phyloP scores from a whole-genome alignment of 805 yeast genomes.

The Yamadazyma philogaea region DNA sequence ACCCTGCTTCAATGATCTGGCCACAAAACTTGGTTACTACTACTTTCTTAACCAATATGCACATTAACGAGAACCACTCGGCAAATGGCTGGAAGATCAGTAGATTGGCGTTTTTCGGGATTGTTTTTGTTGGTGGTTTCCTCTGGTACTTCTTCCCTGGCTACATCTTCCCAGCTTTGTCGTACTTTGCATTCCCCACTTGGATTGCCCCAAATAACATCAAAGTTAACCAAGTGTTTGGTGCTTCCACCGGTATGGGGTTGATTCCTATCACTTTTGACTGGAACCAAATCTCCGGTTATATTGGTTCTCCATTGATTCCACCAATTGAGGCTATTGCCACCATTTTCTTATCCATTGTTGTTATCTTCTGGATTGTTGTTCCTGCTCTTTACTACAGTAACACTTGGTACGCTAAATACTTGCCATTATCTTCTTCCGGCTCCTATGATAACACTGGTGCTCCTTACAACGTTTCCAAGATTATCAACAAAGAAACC shows the following conservation, averaged over 20 bases:
- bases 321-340: constrained; percentile 49
- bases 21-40: constrained; percentile 61
- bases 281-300: constrained; percentile 51
- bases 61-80: constrained; percentile 49
- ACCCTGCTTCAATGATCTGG: constrained; percentile 69
- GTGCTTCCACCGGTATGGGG: constrained; percentile 60
- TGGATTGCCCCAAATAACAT: constrained; percentile 66
- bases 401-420: constrained; percentile 57
- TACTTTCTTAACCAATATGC: constrained; percentile 29
- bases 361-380: constrained; percentile 52
- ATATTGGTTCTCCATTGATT: constrained; percentile 59
- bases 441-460: constrained; percentile 51
- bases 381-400: constrained; percentile 53
- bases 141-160: constrained; percentile 62
- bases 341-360: constrained; percentile 17
- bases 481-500: constrained; percentile 39
- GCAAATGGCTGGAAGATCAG: constrained; percentile 38
- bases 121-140: constrained; percentile 27
- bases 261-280: constrained; percentile 47
- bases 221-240: constrained; percentile 63
- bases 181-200: constrained; percentile 60
- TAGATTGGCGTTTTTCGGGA: constrained; percentile 14
- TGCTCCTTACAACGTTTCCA: constrained; percentile 45
- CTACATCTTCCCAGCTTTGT: constrained; percentile 54
- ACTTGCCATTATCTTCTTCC: constrained; percentile 51